phyloP scores from a whole-genome alignment of 495 filamentous ascomycete genomes.

The Poronia punctata region DNA sequence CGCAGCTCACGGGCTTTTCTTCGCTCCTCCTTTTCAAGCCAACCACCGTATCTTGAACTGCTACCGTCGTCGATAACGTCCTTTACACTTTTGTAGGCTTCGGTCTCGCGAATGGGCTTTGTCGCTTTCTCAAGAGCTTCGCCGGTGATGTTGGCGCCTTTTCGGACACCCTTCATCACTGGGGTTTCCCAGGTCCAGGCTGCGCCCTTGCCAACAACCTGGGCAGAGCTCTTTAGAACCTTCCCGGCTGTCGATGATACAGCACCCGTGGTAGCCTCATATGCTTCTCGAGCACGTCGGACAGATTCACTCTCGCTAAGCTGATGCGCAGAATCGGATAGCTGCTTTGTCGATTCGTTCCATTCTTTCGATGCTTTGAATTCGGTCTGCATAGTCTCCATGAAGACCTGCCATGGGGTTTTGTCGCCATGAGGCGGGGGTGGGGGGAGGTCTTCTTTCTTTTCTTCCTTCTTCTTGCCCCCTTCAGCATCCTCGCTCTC shows the following conservation, averaged over 20 bases:
- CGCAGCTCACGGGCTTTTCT: conserved; percentile 65
- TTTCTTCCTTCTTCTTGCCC: conserved; percentile 45
- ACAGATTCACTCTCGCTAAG: conserved; percentile 95
- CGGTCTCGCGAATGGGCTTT: conserved; percentile 83
- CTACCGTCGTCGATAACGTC: conserved; percentile 95
- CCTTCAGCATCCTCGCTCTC: conserved; percentile 38
- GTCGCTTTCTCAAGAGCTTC: conserved; percentile 87
- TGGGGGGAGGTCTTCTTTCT: conserved; percentile 71
- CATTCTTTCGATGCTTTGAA: conserved; percentile 98
- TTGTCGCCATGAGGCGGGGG: conserved; percentile 97
- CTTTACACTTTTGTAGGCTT: conserved; percentile 90
- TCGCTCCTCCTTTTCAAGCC: conserved; percentile 91
- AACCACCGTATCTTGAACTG: conserved; percentile 91
- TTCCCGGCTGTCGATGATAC: conserved; percentile 63
- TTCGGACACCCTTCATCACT: conserved; percentile 85
- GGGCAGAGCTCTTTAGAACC: conserved; percentile 77
- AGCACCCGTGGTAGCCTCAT: conserved; percentile 73
- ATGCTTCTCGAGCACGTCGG: conserved; percentile 75
- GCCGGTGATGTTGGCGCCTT: conserved; percentile 77
- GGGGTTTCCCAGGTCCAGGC: conserved; percentile 96
- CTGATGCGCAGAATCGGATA: conserved; percentile 78
- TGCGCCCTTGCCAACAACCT: conserved; percentile 79
- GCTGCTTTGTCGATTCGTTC: conserved; percentile 95
- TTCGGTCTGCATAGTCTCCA: conserved; percentile 84
- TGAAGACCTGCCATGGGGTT: conserved; percentile 96